These are phyloP conservation scores for Aspergillus wentii DNA, from an alignment of 495 filamentous ascomycete genomes.

Conservation along the genomic window DNA sequence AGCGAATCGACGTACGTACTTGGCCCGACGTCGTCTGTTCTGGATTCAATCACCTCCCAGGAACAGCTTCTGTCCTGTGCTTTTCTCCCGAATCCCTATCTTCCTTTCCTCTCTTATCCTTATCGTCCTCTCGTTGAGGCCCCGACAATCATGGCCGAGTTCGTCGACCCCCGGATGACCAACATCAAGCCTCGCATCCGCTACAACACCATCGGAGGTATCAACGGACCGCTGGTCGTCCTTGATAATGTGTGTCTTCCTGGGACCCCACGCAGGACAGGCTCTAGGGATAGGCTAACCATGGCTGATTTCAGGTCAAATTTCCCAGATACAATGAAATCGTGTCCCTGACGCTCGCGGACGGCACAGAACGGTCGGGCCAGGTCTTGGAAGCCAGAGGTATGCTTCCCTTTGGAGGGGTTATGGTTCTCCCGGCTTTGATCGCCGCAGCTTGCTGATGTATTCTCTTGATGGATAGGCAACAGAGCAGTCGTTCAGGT, in stretches of 20 bases:
- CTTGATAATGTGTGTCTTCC: constrained; percentile 73
- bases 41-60: no score
- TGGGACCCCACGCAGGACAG: not conserved
- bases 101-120: constrained; percentile 5
- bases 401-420: constrained; percentile 30
- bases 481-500: constrained; percentile 90
- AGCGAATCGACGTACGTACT: not conserved
- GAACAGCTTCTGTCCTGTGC: constrained; percentile 16
- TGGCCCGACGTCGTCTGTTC: not conserved
- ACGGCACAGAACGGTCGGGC: constrained; percentile 88
- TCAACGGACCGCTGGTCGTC: constrained; percentile 96
- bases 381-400: constrained; percentile 97
- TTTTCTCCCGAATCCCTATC: constrained; percentile 13
- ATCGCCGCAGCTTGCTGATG: constrained; percentile 7
- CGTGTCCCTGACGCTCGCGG: constrained; percentile 89
- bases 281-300: not conserved
- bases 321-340: constrained; percentile 97
- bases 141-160: constrained; percentile 50
- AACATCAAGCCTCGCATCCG: constrained; percentile 77
- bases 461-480: constrained; percentile 43
- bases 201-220: constrained; percentile 97
- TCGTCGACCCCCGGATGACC: constrained; percentile 74
- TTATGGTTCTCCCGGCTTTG: not conserved
- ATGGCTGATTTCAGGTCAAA: constrained; percentile 64
- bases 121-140: constrained; percentile 14